Base-by-base conservation (phyloP, 768 basidiomycete genomes). In the Pisolithus microcarpus region DNA sequence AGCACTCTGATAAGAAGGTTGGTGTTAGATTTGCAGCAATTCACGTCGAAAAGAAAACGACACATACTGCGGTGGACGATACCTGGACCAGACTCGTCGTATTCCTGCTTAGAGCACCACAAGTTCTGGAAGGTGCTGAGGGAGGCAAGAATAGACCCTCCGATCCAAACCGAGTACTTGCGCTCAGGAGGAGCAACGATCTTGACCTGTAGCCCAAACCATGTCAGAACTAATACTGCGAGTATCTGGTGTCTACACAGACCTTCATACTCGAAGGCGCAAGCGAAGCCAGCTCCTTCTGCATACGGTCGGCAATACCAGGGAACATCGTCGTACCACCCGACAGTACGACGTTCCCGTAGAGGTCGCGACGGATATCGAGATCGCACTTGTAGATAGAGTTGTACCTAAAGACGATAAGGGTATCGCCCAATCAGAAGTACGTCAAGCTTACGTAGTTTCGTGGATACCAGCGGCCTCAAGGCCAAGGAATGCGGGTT, bases 261-360 rank as follows among this genome's bases (percentile, higher is more conserved):
- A 75, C 78, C 82, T 92, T 94, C 87, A 94, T 87, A 72, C 85
- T 89, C 52, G 87, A 79, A 24, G 92, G 91, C 34, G 65, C 58
- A 58, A 93, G 76, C 19, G 84, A 74, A 19, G 87, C 87, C 66
- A 95, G 75, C 73, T 95, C 91, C 78, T 91, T 92, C 70, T 91
- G 87, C 89, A 95, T 90, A 62, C 92, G 87, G 71, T 95, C 92
- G 59, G 91, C 82, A 61, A 95, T 93, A 76, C 91, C 92, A 59
- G 88, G 84, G 87, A 92, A 93, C 91, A 94, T 93, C 64, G 90
- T 92, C 55, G 88, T 89, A 65, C 91, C 91, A 64, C 91, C 91
- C 52, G 78, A 79, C 61, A 82, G 70, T 13, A 68, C 69, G n/a
- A 68, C 65, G 13, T 67, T 67, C n/a, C 66, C 66, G 10, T 67